Percentiles rank a stretch among this genome's conserved stretches.
phyloP scores from a whole-genome alignment of 805 yeast genomes.

The Yamadazyma insecticola region DNA sequence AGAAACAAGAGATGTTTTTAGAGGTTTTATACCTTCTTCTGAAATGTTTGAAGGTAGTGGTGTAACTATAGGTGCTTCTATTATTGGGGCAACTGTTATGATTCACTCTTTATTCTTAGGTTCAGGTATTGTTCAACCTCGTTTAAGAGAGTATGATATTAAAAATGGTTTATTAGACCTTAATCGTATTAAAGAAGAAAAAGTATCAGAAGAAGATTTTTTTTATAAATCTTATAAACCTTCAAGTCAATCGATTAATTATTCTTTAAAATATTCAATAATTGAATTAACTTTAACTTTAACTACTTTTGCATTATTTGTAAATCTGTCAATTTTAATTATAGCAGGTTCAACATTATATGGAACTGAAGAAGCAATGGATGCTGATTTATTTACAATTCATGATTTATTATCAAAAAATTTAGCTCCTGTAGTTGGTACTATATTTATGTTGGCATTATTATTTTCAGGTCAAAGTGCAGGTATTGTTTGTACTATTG shows the following conservation, averaged over 20 bases:
- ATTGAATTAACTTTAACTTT: slow-evolving; percentile 67
- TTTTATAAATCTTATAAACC: slow-evolving; percentile 56
- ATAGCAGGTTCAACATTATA: slow-evolving; percentile 78
- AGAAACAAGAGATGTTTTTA: slow-evolving; percentile 28
- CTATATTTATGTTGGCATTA: slow-evolving; percentile 79
- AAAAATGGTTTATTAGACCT: slow-evolving; percentile 28
- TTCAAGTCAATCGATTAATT: slow-evolving; percentile 63
- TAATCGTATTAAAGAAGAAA: slow-evolving; percentile 11
- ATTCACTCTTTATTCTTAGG: slow-evolving; percentile 48
- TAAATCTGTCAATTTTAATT: slow-evolving; percentile 77
- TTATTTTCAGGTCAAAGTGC: slow-evolving; percentile 86
- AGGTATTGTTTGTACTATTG: slow-evolving; percentile 88
- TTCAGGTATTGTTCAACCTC: slow-evolving; percentile 45
- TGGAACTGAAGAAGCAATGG: slow-evolving; percentile 64
- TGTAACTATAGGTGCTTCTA: slow-evolving; percentile 43
- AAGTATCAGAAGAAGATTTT: slow-evolving; percentile 20
- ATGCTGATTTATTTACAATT: slow-evolving; percentile 80
- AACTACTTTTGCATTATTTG: slow-evolving; percentile 78
- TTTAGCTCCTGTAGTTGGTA: slow-evolving; percentile 75
- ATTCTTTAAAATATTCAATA: slow-evolving; percentile 68
- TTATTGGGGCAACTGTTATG: slow-evolving; percentile 51
- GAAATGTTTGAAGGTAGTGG: slow-evolving; percentile 40
- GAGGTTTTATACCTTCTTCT: slow-evolving; percentile 42
- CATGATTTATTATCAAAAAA: slow-evolving; percentile 56
- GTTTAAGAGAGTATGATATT: slow-evolving; percentile 43